Conservation (phyloP, 2,329 filamentous ascomycete genomes). For the Lachnellula occidentalis region DNA sequence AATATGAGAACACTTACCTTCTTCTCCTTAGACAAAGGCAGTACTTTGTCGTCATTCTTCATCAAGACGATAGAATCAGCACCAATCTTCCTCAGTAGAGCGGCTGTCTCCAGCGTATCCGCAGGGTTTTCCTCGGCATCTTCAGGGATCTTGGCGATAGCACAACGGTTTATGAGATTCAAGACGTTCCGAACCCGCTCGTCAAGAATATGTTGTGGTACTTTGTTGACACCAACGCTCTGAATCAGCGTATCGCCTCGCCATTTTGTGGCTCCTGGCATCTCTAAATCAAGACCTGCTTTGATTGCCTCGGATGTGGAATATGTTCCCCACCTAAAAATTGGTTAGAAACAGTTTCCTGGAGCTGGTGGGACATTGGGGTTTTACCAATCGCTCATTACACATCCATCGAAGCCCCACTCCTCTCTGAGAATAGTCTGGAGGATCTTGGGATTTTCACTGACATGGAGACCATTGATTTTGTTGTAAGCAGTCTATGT, state of each 20-base stretch:
- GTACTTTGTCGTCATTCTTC: constrained; percentile 53
- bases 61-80: constrained; percentile 58
- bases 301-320: constrained; percentile 45
- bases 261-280: constrained; percentile 46
- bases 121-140: constrained; percentile 24
- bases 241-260: constrained; percentile 23
- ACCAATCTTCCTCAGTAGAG: constrained; percentile 50
- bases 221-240: constrained; percentile 21
- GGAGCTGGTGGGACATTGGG: background rate
- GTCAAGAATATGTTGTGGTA: constrained; percentile 23
- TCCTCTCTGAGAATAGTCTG: constrained; percentile 37
- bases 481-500: constrained; percentile 39
- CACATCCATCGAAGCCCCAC: constrained; percentile 41
- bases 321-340: constrained; percentile 43
- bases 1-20: constrained; percentile 35
- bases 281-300: constrained; percentile 53
- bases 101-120: constrained; percentile 31
- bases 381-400: constrained; percentile 44
- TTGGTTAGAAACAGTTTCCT: background rate
- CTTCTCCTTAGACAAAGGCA: constrained; percentile 55
- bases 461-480: constrained; percentile 41
- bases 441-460: constrained; percentile 36
- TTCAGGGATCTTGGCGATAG: constrained; percentile 27
- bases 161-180: constrained; percentile 31
- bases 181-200: constrained; percentile 25